Evolutionary conservation across 495 filamentous ascomycete genomes (phyloP).

Genomic region (Tuber brumale): DNA sequence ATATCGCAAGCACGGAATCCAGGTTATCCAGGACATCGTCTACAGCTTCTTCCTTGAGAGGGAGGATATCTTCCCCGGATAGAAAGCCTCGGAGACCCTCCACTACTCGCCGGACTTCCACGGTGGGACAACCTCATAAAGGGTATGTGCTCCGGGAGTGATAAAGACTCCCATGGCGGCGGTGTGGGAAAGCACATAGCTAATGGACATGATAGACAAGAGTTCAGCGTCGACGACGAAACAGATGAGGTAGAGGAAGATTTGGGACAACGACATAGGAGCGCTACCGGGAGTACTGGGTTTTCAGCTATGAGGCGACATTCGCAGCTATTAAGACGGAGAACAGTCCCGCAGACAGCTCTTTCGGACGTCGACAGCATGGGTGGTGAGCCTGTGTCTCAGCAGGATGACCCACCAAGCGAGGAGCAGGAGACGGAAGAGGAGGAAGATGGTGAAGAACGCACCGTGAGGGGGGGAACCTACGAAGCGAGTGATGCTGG

Average conservation of each 20-base stretch:
- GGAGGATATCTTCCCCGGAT: slow-evolving; percentile 27
- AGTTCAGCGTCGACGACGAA: slow-evolving; percentile 93
- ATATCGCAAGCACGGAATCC: slow-evolving; percentile 14
- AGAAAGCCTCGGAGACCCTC: slow-evolving; percentile 34
- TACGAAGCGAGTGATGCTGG: slow-evolving; percentile 65
- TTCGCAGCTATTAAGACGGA: slow-evolving; percentile 50
- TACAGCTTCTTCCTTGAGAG: slow-evolving; percentile 29
- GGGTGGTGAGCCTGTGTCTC: slow-evolving; percentile 43
- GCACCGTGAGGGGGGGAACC: slow-evolving; percentile 39
- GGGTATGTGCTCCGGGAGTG: slow-evolving; percentile 26
- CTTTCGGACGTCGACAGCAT: slow-evolving; percentile 44
- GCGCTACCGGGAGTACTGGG: slow-evolving; percentile 45
- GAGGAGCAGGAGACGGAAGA: slow-evolving; percentile 35
- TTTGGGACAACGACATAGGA: slow-evolving; percentile 29
- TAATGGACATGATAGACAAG: slow-evolving; percentile 47
- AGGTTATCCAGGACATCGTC: slow-evolving; percentile 38
- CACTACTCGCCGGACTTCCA: slow-evolving; percentile 31
- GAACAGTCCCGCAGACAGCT: slow-evolving; percentile 45
- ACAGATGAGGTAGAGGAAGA: slow-evolving; percentile 70
- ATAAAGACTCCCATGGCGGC: slow-evolving; percentile 11
- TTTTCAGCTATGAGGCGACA: slow-evolving; percentile 66
- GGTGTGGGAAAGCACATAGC: slow-evolving; percentile 21
- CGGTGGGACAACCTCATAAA: slow-evolving; percentile 39
- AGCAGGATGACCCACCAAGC: slow-evolving; percentile 13
- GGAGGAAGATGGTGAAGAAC: slow-evolving; percentile 54